Conservation (phyloP, 2,329 filamentous ascomycete genomes). For the Tolypocladium tropicale region DNA sequence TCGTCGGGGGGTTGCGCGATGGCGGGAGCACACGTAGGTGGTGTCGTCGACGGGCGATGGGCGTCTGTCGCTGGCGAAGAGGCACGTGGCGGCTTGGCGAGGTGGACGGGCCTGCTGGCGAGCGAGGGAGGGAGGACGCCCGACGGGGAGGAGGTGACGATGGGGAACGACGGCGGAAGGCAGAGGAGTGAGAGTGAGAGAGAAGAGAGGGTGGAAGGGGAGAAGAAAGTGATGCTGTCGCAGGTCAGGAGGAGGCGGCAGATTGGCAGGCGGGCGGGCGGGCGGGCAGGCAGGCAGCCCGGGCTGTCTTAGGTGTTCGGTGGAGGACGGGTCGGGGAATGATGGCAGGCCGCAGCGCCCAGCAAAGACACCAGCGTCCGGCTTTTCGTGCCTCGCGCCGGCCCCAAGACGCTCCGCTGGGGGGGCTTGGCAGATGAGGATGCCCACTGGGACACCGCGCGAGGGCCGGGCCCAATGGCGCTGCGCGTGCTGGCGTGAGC, state of each 20-base stretch:
- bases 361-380: background rate
- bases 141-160: background rate
- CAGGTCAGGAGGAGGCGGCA: slow-evolving; percentile 6
- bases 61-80: background rate
- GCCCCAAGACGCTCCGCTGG: background rate
- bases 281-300: background rate
- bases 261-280: slow-evolving; percentile 12
- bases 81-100: background rate
- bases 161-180: background rate
- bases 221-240: slow-evolving; percentile 8
- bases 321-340: slow-evolving; percentile 5
- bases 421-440: background rate
- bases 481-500: background rate
- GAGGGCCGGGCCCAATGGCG: background rate
- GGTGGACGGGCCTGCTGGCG: background rate
- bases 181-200: background rate
- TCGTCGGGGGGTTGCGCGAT: background rate
- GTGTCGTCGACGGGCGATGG: background rate
- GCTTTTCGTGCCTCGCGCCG: background rate
- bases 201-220: no score
- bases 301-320: background rate
- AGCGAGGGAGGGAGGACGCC: background rate
- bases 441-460: background rate
- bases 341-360: background rate
- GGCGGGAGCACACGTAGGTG: background rate